Evolutionary conservation across 306 rosid species (phyloP).

Genomic region (Boehmeria nivea): DNA sequence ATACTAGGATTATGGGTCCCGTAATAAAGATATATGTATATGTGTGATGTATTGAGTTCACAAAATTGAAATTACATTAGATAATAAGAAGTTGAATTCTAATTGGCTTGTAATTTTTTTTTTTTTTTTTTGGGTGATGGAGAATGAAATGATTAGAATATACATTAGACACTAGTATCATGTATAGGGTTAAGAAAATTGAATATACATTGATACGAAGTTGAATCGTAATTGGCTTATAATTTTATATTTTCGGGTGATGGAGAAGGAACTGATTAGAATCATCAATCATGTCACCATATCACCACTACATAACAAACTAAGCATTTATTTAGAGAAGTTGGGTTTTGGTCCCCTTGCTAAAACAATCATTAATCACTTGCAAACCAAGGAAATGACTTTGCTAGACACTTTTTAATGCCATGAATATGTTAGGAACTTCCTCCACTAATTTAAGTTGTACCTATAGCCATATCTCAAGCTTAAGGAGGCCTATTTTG

Average conservation of each 20-base stretch:
- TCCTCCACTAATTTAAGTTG: neutral
- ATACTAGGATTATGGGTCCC: too few species aligned
- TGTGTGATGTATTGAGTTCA: too few species aligned
- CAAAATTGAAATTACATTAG: too few species aligned
- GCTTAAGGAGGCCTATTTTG: neutral
- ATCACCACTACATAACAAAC: neutral
- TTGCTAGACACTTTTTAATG: neutral
- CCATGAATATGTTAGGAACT: neutral
- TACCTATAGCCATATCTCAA: neutral
- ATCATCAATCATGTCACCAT: neutral
- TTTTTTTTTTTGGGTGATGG: too few species aligned
- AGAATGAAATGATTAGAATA: too few species aligned
- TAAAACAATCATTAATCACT: neutral
- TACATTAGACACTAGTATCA: too few species aligned
- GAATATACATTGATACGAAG: neutral
- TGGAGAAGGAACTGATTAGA: slow-evolving; percentile 9
- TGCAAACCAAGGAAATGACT: neutral
- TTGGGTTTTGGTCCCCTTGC: slow-evolving; percentile 16
- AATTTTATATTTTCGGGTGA: neutral
- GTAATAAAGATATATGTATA: too few species aligned
- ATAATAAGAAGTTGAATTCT: too few species aligned
- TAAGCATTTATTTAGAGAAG: slow-evolving; percentile 4
- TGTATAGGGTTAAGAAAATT: too few species aligned
- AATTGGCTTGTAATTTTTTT: too few species aligned
- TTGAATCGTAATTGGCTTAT: neutral